These are phyloP conservation scores for Monilinia polystroma DNA, from an alignment of 2,329 filamentous ascomycete genomes.

Conservation along the genomic window DNA sequence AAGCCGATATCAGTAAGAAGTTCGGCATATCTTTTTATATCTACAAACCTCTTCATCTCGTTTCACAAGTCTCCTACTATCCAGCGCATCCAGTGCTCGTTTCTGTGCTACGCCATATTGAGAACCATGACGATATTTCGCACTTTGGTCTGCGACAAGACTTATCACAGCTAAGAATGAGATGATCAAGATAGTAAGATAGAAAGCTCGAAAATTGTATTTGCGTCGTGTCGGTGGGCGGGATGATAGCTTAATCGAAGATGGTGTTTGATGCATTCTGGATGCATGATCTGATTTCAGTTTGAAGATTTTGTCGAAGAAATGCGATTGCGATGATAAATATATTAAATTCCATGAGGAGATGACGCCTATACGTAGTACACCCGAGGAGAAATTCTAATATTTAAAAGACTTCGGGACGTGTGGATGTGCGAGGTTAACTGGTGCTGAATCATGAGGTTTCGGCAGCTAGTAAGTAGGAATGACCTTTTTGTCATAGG, in stretches of 20 bases:
- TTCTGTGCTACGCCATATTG: constrained; percentile 36
- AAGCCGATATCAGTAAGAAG: constrained; percentile 14
- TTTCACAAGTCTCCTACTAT: constrained; percentile 34
- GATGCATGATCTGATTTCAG: constrained; percentile 31
- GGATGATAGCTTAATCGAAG: constrained; percentile 28
- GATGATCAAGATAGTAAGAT: constrained; percentile 38
- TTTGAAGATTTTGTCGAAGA: neutral
- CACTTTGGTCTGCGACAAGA: constrained; percentile 37
- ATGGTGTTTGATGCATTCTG: constrained; percentile 31
- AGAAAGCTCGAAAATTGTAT: constrained; percentile 40
- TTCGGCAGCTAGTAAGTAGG: no score
- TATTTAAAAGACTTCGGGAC: no score
- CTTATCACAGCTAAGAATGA: constrained; percentile 37
- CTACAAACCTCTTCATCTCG: constrained; percentile 39
- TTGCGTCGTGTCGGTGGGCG: constrained; percentile 26
- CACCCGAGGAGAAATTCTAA: no score
- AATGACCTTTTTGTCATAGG: no score
- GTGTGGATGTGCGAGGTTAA: no score
- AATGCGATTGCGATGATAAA: neutral
- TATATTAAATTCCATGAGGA: neutral
- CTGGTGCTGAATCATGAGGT: no score
- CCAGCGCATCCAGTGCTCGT: constrained; percentile 33
- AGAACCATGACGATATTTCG: constrained; percentile 35
- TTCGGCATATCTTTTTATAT: neutral
- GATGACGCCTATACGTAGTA: no score